Base-by-base conservation (phyloP, 106 monocot genomes). In the Triglochin maritima region DNA sequence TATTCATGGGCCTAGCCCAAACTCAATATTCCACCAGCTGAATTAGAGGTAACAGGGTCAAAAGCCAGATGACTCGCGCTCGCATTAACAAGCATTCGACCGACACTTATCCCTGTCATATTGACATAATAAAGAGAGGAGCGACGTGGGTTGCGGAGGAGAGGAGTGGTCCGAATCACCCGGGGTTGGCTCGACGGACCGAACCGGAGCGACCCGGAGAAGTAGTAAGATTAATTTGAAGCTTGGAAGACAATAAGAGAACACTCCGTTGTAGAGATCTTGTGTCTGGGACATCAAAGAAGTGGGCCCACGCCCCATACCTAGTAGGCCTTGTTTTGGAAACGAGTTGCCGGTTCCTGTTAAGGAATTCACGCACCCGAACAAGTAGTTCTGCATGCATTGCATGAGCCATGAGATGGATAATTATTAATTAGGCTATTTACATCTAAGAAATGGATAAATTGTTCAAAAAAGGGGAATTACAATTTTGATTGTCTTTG, bases 241-340 rank as follows among this genome's bases (percentile, higher is more conserved):
- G 79, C 96, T 87, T 2, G 96, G 96, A 3, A 98, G 75, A 60
- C 96, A 98, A 77, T 98, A 98, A 46, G 96, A 98, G 91, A 98
- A 98, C 4, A 91, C 84, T 1, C 88, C 86, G 12, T 74, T 55
- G 80, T 91, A 98, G 43, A 83, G 14, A 3, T 75, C 49, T 0
- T 73, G 67, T 44, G 85, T 59, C 49, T 98, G 96, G 49, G 91
- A 75, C 12, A 88, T 47, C 14, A 91, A 61, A 3, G 88, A 80
- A 50, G 62, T 69, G 0, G 79, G 50, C 0, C 96, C 96, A 2
- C 96, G 79, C 5, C 88, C 88, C 4, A 98, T 69, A 11, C 88
- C 91, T 2, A 98, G 69, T 12, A 88, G 62, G 0, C 96, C 96
- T 43, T 86, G 91, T 63, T 86, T 90, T 0, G 96, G 91, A 42